Base-by-base conservation (phyloP, 2,329 filamentous ascomycete genomes). In the Clarireedia monteithiana region DNA sequence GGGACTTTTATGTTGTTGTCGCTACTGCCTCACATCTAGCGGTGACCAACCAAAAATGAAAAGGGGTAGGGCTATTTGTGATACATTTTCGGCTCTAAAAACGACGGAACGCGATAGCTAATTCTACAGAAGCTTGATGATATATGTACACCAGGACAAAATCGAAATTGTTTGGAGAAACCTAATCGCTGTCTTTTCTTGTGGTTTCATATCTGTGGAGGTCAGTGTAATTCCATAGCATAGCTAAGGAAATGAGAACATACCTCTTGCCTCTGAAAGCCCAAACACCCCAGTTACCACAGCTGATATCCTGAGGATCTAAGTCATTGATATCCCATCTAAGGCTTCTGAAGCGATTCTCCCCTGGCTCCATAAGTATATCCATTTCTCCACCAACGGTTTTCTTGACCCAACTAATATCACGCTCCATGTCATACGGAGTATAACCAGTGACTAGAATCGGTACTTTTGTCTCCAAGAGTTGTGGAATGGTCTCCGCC, bases 271-370 rank as follows among this genome's bases (percentile, higher is more conserved):
- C 94, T 73, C 94, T 83, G 77, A 99, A 99, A 14, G 87, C 91
- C 90, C 95, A 99, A 2, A 96, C 77, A 10, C 94, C 94, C 90
- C 91, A 99, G 72, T 99, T 99, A 55, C 94, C 92, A 67, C 90
- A 95, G 65, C 86, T 96, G 60, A 97, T 78, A 71, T 97, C 94
- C 68, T 95, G 89, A 6, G 92, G 91, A 70, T 96, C 94, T 61
- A 94, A 75, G 68, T 99, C 95, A 68, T 99, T 96, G 67, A 99
- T 72, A 73, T 99, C 95, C 95, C 95, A 99, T 66, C 92, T 80
- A 69, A 96, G 73, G 74, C 94, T 99, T 67, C 92, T 82, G 76
- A 99, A 99, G 15, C 79, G 80, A 68, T 99, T 99, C 78, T 97
- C 91, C 39, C 91, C 91, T 0, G 95, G 94, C 71, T 96, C 82